Evolutionary conservation across 106 monocot genomes (phyloP), one percentile per base, ranked within the genome.

Genomic region (Apostasia shenzhenica): DNA sequence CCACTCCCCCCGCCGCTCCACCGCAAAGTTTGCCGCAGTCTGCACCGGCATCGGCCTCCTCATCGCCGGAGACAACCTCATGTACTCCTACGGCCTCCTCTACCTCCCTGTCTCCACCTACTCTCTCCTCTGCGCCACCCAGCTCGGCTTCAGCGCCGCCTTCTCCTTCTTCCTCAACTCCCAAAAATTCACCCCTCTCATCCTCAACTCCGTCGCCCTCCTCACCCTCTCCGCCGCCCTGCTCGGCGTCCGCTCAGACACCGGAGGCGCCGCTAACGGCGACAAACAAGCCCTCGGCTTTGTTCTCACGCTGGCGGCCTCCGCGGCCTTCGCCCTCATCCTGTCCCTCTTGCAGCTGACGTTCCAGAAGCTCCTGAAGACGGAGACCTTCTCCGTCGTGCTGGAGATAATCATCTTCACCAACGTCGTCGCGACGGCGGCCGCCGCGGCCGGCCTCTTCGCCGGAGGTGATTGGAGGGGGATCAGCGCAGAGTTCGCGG

Each of bases 31-130:
- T 1, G 57, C 64, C 14, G 10, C 50, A 4, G 70, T 75, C 14
- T 80, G 75, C 74, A 59, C 66, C 38, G 43, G 2, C 0, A 7
- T 80, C 50, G 80, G 80, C 48, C 48, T 80, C 37, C 56, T 80
- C 3, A 37, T 43, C 6, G 74, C 66, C 11, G 68, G 46, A 0
- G 69, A 80, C 70, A 80, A 80, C 55, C 70, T 80, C 13, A 75
- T 80, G 80, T 80, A 75, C 50, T 80, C 80, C 50, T 80, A 80
- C 45, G 80, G 74, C 39, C 74, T 80, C 38, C 54, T 80, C 1
- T 80, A 80, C 48, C 63, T 80, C 11, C 73, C 80, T 0, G 80
- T 70, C 48, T 80, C 80, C 4, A 80, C 80, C 44, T 80, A 74
- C 58, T 74, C 80, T 8, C 70, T 80, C 2, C 48, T 80, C 14